A percentile compares a stretch with the other conserved stretches of the same genome.
Evolutionary conservation across 1,284 basidiomycete species (phyloP).

Genomic region (Sanghuangporus weigelae): DNA sequence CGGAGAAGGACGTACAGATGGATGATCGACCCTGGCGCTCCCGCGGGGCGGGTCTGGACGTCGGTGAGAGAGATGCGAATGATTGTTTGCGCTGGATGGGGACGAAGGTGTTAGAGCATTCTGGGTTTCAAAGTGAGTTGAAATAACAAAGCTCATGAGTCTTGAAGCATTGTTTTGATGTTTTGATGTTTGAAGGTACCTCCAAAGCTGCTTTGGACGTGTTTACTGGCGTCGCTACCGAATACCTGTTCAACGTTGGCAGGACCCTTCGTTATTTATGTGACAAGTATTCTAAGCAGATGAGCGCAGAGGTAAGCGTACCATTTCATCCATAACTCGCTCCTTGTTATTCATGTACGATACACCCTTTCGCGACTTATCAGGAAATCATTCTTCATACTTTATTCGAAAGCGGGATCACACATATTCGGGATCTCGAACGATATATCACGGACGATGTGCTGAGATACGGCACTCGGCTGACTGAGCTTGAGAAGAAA

Average conservation of each 20-base stretch:
- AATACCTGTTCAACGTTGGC: slow-evolving; percentile 85
- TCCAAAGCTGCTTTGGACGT: slow-evolving; percentile 74
- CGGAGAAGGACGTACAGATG: slow-evolving; percentile 40
- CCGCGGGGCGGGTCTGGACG: slow-evolving; percentile 29
- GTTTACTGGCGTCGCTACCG: slow-evolving; percentile 72
- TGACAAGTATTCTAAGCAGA: slow-evolving; percentile 75
- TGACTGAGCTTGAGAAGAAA: slow-evolving; percentile 82
- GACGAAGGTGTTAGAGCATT: slow-evolving; percentile 76
- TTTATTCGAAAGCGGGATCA: slow-evolving; percentile 81
- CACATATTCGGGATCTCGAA: slow-evolving; percentile 73
- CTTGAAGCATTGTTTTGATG: background rate
- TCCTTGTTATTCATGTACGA: background rate
- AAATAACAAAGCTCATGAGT: background rate
- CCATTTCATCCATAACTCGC: slow-evolving; percentile 5
- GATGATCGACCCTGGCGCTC: slow-evolving; percentile 55
- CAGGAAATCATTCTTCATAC: slow-evolving; percentile 92
- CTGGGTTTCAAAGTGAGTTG: slow-evolving; percentile 80
- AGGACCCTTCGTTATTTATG: slow-evolving; percentile 76
- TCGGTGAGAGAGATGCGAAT: slow-evolving; percentile 50
- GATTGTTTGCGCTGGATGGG: slow-evolving; percentile 67
- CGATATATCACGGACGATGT: slow-evolving; percentile 89
- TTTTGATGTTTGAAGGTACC: slow-evolving; percentile 38
- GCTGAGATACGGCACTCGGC: slow-evolving; percentile 71
- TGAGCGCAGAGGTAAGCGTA: slow-evolving; percentile 73
- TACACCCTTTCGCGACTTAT: background rate